Conservation (phyloP, 306 rosid species). For the Ochetophila trinervis region DNA sequence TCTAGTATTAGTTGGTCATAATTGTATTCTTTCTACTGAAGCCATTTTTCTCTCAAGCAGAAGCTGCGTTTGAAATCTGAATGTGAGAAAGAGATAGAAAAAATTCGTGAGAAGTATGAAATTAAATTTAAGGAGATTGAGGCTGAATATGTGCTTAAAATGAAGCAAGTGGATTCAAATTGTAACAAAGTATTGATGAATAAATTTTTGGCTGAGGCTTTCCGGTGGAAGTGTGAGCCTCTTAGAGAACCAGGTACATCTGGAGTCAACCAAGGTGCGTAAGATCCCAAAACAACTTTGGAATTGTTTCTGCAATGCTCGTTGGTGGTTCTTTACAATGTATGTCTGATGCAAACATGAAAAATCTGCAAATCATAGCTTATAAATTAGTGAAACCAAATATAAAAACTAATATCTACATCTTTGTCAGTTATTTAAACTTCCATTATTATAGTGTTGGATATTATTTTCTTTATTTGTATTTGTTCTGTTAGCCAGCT, state of each 20-base stretch:
- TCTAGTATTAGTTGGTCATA: conserved; percentile 12
- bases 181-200: conserved; percentile 37
- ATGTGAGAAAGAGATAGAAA: conserved; percentile 55
- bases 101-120: conserved; percentile 56
- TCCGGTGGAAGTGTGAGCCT: conserved; percentile 54
- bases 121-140: conserved; percentile 42
- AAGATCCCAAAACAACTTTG: conserved; percentile 7
- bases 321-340: too few species aligned
- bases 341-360: too few species aligned
- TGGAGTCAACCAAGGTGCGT: conserved; percentile 56
- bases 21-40: conserved; percentile 15
- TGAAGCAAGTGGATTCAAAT: conserved; percentile 42
- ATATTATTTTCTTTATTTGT: too few species aligned
- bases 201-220: conserved; percentile 60
- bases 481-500: too few species aligned
- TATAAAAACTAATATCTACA: too few species aligned
- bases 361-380: too few species aligned
- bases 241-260: conserved; percentile 29
- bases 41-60: conserved; percentile 43
- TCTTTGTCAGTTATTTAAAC: too few species aligned
- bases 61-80: conserved; percentile 48
- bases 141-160: conserved; percentile 31
- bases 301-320: background rate
- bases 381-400: too few species aligned
- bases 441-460: too few species aligned